Evolutionary conservation across 257 asterid species (phyloP).

Genomic region (Sherardia arvensis): DNA sequence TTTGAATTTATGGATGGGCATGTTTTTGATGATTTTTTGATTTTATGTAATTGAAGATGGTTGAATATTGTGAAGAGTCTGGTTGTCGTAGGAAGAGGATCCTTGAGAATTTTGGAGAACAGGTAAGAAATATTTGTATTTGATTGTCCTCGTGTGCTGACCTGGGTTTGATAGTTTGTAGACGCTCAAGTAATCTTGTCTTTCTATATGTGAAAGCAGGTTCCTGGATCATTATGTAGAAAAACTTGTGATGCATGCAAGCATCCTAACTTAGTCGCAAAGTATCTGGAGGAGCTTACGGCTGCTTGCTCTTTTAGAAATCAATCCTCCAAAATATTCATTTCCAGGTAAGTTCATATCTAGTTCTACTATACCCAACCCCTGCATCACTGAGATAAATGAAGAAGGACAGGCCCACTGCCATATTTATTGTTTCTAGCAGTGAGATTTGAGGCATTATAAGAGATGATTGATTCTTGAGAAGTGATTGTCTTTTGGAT

Average conservation of each 20-base stretch:
- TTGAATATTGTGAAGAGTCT: constrained; percentile 71
- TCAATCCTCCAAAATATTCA: constrained; percentile 57
- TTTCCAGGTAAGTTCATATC: constrained; percentile 52
- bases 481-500: background rate
- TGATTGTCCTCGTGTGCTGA: constrained; percentile 9
- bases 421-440: background rate
- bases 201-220: constrained; percentile 43
- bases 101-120: constrained; percentile 83
- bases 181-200: constrained; percentile 9
- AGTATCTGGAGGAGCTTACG: constrained; percentile 63
- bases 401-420: background rate
- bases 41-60: constrained; percentile 47
- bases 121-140: constrained; percentile 31
- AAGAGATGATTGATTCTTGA: background rate
- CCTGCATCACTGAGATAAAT: background rate
- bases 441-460: background rate
- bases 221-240: constrained; percentile 49
- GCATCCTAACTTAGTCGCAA: constrained; percentile 58
- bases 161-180: constrained; percentile 13
- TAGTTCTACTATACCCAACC: background rate
- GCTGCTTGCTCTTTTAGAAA: constrained; percentile 40
- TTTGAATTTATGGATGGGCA: background rate
- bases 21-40: constrained; percentile 14
- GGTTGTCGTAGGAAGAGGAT: constrained; percentile 92
- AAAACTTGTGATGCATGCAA: constrained; percentile 88